A percentile compares a stretch with the other conserved stretches of the same genome.
Conservation (phyloP, 106 monocot genomes). For the Phalaenopsis aphrodite region DNA sequence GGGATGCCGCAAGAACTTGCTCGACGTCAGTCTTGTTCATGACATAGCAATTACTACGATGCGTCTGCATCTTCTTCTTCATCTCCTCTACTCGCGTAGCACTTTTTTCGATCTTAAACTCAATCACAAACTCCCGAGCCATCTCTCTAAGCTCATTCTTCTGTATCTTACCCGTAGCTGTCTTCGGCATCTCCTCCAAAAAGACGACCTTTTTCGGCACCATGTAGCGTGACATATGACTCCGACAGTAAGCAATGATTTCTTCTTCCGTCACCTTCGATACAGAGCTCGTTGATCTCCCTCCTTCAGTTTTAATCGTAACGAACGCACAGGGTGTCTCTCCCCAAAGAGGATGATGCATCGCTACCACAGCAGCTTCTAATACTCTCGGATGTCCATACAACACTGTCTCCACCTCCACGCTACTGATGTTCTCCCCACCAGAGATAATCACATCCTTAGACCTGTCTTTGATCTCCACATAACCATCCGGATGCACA, state of each 20-base stretch:
- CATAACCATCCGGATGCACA: conserved; percentile 67
- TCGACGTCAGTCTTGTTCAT: too few relatives aligned
- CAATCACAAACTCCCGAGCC: conserved; percentile 11
- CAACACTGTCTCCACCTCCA: conserved; percentile 73
- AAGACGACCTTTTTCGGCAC: conserved; percentile 72
- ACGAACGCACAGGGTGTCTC: conserved; percentile 79
- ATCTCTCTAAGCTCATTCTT: conserved; percentile 43
- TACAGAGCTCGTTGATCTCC: conserved; percentile 10
- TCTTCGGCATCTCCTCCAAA: conserved; percentile 60
- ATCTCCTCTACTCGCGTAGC: too few relatives aligned
- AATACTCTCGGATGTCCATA: conserved; percentile 41
- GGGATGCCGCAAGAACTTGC: too few relatives aligned
- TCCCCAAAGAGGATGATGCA: conserved; percentile 75
- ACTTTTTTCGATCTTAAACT: too few relatives aligned
- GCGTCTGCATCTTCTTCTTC: too few relatives aligned
- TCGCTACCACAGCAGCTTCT: conserved; percentile 78
- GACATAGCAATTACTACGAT: too few relatives aligned
- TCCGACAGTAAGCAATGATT: conserved; percentile 37
- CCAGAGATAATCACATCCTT: conserved; percentile 95
- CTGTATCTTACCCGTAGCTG: conserved; percentile 37
- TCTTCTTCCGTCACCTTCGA: conserved; percentile 25
- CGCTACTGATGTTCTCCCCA: conserved; percentile 94
- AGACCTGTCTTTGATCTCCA: conserved; percentile 75
- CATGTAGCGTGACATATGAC: conserved; percentile 52
- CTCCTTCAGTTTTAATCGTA: too few relatives aligned